Base-by-base conservation (phyloP, 306 rosid genomes). In the Vicia villosa region DNA sequence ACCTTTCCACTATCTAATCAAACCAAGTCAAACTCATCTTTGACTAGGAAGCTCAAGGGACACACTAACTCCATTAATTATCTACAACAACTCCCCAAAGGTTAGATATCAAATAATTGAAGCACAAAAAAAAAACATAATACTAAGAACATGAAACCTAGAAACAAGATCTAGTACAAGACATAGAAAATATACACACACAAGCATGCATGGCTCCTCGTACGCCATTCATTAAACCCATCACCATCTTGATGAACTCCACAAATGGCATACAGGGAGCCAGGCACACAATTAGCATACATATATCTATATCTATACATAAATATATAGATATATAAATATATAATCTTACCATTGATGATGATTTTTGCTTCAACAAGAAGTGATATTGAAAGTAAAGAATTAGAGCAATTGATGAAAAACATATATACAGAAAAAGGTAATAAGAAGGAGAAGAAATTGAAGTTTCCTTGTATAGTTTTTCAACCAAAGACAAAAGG, bases 181-280 rank as follows among this genome's bases (percentile, higher is more conserved):
- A 30, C 11, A 52, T 26, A 36, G 7, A 59, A 4, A 30, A 28
- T 72, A 62, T 5, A 71, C 8, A 79, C 21, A 42, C 73, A 77
- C 37, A 64, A 40, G 56, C 79, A 79, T 79, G 83, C 83, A 51
- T 74, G 83, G 52, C 83, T 79, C 79, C 83, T 79, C 76, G 67
- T 34, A 79, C 79, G 83, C 83, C 83, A 79, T 79, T 56, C 66
- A 51, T 12, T 21, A 59, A 79, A 59, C 54, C 19, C 63, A 79
- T 74, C 76, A 21, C 22, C 24, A 5, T 22, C 10, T 0, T 37
- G 63, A 52, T 74, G 63, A 11, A 45, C 68, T 73, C 76, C 54
- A 47, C 74, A 79, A 73, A 79, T 79, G 83, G 83, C 83, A 79
- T 79, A 73, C 83, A 74, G 79, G 83, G 79, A 79, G 83, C 83